Conservation (phyloP, 805 yeast species). For the Yamadazyma takamatsuzukensis region DNA sequence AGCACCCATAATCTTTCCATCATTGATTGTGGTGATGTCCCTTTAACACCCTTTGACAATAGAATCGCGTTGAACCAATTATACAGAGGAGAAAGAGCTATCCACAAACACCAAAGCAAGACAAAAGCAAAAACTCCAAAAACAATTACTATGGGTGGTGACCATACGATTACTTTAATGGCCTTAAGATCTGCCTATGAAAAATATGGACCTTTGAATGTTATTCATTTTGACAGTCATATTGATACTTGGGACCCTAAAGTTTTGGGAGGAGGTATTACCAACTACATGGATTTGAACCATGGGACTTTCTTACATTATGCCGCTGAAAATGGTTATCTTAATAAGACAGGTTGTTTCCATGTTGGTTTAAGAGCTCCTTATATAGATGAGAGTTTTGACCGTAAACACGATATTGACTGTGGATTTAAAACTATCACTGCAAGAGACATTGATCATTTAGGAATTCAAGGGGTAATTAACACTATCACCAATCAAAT, state of each 20-base stretch:
- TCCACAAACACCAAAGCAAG: constrained; percentile 20
- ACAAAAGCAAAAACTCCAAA: constrained; percentile 16
- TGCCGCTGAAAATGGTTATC: constrained; percentile 64
- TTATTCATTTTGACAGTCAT: constrained; percentile 66
- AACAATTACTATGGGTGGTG: constrained; percentile 57
- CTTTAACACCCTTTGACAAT: constrained; percentile 67
- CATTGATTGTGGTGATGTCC: constrained; percentile 67
- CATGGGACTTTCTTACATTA: constrained; percentile 71
- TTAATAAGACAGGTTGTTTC: constrained; percentile 43
- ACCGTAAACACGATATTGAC: constrained; percentile 41
- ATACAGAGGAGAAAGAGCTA: constrained; percentile 51
- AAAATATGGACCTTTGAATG: constrained; percentile 43
- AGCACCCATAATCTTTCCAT: constrained; percentile 39
- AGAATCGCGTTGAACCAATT: constrained; percentile 59
- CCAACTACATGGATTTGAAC: constrained; percentile 55
- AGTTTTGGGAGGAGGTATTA: constrained; percentile 58
- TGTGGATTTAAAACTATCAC: constrained; percentile 48
- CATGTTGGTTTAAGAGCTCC: constrained; percentile 71
- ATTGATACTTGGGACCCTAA: constrained; percentile 69
- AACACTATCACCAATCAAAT: constrained; percentile 28
- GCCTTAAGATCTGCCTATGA: constrained; percentile 50
- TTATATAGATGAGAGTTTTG: constrained; percentile 38
- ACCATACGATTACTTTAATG: constrained; percentile 55
- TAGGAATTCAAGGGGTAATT: constrained; percentile 38
- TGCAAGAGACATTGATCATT: constrained; percentile 44